Evolutionary conservation across 1,139 yeast genomes (phyloP).

Genomic region (Blastobotrys proliferans): DNA sequence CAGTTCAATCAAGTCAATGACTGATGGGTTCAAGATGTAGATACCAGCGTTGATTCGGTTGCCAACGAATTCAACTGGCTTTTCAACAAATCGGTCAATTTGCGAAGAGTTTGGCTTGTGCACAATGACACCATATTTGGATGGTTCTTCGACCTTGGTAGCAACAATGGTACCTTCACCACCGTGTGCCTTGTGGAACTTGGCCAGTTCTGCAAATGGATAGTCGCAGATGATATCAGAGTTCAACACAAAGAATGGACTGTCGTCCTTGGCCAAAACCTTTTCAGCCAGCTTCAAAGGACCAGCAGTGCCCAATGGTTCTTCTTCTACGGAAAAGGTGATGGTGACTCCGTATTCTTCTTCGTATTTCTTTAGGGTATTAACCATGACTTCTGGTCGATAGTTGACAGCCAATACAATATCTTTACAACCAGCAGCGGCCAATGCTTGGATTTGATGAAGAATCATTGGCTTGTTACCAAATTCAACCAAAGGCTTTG

Average conservation of each 20-base stretch:
- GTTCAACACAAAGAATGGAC: conserved; percentile 97
- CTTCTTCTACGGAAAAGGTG: conserved; percentile 98
- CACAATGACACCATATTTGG: conserved; percentile 98
- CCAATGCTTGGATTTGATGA: conserved; percentile 97
- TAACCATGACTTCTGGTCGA: conserved; percentile 99
- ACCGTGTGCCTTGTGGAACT: conserved; percentile 92
- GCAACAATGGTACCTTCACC: conserved; percentile 99
- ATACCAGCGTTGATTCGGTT: conserved; percentile 98
- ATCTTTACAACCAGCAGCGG: conserved; percentile 98
- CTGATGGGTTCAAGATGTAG: conserved; percentile 94
- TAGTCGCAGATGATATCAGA: conserved; percentile 98
- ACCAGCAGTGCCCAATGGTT: conserved; percentile 99
- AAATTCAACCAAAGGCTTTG: conserved; percentile 98
- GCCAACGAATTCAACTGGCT: conserved; percentile 94
- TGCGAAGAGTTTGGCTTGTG: conserved; percentile 91
- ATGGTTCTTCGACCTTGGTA: conserved; percentile 98
- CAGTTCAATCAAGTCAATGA: conserved; percentile 92
- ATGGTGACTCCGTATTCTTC: conserved; percentile 89
- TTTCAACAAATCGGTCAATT: conserved; percentile 98
- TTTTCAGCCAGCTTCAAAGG: conserved; percentile 97
- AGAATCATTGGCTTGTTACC: conserved; percentile 88
- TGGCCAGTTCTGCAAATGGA: conserved; percentile 90
- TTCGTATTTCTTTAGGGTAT: conserved; percentile 90
- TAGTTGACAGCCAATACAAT: conserved; percentile 98
- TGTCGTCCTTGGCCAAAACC: conserved; percentile 85